Conservation (phyloP, 345 rosid species). For the Salix dunnii region DNA sequence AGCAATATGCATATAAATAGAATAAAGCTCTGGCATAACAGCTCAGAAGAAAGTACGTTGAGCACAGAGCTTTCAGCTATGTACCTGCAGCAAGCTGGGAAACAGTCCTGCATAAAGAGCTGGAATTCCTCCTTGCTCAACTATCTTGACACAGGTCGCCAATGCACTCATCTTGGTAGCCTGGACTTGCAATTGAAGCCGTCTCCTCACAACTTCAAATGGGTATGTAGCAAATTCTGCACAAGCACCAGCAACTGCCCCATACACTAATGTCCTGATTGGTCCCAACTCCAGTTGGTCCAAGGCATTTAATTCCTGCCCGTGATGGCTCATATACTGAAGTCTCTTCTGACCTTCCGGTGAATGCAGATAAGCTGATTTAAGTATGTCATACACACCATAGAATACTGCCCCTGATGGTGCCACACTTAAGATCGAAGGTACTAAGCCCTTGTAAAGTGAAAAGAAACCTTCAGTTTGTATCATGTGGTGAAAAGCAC, state of each 20-base stretch:
- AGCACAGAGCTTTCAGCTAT: neutral
- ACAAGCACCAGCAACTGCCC: constrained; percentile 76
- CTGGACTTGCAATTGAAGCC: constrained; percentile 61
- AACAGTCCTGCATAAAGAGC: constrained; percentile 67
- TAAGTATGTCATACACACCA: constrained; percentile 63
- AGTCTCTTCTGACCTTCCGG: constrained; percentile 62
- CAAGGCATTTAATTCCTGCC: constrained; percentile 55
- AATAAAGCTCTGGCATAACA: neutral
- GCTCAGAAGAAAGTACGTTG: neutral
- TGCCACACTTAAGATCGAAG: constrained; percentile 71
- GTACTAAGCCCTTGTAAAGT: constrained; percentile 64
- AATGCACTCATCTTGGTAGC: constrained; percentile 54
- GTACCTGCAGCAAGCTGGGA: constrained; percentile 75
- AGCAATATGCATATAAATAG: neutral
- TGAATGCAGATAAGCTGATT: constrained; percentile 60
- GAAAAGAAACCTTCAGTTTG: constrained; percentile 72
- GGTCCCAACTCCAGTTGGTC: constrained; percentile 80
- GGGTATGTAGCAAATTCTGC: constrained; percentile 76
- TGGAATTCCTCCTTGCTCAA: constrained; percentile 66
- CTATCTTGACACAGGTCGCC: constrained; percentile 52
- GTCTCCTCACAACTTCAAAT: constrained; percentile 75
- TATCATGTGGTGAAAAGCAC: constrained; percentile 58
- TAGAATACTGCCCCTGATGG: constrained; percentile 75
- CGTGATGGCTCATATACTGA: constrained; percentile 49
- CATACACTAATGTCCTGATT: constrained; percentile 57